Percentiles rank a stretch among this genome's conserved stretches.
Evolutionary conservation across 306 rosid genomes (phyloP).

Genomic region (Rosa lucieae): DNA sequence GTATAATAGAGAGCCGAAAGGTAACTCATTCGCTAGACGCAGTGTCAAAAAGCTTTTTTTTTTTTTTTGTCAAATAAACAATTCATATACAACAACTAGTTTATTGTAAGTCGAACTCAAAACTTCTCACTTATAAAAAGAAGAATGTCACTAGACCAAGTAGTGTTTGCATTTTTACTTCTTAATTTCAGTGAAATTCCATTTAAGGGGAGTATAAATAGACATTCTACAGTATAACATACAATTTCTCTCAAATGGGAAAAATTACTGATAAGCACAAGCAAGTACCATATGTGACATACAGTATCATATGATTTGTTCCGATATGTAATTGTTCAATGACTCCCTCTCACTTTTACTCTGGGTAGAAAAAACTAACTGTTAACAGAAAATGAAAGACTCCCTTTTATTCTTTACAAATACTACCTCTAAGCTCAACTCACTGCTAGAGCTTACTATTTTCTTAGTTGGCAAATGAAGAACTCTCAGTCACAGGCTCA

Average conservation of each 20-base stretch:
- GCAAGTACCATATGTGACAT: background rate
- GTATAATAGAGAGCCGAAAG: too few relatives aligned
- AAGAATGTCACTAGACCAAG: too few relatives aligned
- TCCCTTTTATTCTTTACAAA: background rate
- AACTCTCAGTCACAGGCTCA: conserved; percentile 10
- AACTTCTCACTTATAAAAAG: too few relatives aligned
- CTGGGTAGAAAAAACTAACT: background rate
- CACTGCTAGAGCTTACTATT: background rate
- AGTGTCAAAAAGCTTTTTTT: too few relatives aligned
- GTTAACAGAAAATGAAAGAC: background rate
- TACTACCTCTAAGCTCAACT: background rate
- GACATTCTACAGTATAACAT: too few relatives aligned
- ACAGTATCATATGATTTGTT: background rate
- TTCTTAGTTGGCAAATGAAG: background rate
- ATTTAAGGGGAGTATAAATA: too few relatives aligned
- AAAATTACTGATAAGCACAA: background rate
- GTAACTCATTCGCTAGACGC: too few relatives aligned
- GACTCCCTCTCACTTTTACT: background rate
- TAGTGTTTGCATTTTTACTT: background rate
- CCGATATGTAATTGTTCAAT: background rate
- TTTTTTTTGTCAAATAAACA: too few relatives aligned
- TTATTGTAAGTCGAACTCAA: too few relatives aligned
- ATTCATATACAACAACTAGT: too few relatives aligned
- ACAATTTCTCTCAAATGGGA: background rate
- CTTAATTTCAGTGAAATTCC: background rate